These are phyloP conservation scores for Clathrospora elynae DNA, from an alignment of 2,329 filamentous ascomycete species.

Conservation along the genomic window DNA sequence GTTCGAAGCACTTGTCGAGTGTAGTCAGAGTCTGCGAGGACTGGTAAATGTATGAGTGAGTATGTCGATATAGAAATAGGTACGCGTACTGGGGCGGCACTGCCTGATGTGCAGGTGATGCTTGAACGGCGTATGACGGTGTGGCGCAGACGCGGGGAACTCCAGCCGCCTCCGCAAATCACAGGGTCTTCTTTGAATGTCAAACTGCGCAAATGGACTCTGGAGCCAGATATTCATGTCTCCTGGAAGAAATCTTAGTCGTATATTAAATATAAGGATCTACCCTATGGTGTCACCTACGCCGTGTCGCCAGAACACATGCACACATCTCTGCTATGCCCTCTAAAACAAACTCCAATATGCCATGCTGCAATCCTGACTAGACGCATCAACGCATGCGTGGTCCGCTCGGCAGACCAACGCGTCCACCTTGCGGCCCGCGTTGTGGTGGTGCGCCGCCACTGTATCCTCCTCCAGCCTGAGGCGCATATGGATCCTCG, in stretches of 20 bases:
- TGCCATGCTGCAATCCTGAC: conserved; percentile 23
- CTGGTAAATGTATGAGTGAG: background rate
- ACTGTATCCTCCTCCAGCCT: conserved; percentile 27
- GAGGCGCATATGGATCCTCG: conserved; percentile 41
- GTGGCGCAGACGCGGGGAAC: conserved; percentile 15
- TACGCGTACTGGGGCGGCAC: conserved; percentile 13
- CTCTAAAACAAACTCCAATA: conserved; percentile 26
- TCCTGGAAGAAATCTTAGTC: too few relatives aligned
- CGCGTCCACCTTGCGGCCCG: conserved; percentile 36
- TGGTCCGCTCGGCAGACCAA: conserved; percentile 48
- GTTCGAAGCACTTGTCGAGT: too few relatives aligned
- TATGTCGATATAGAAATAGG: background rate
- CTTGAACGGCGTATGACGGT: conserved; percentile 12
- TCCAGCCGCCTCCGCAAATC: conserved; percentile 8
- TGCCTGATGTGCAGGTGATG: conserved; percentile 23
- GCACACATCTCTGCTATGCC: too few relatives aligned
- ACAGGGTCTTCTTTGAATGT: background rate
- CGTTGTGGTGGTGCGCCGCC: conserved; percentile 33
- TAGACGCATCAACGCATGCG: conserved; percentile 39
- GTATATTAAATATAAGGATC: too few relatives aligned
- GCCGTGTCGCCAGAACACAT: too few relatives aligned
- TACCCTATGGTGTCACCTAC: too few relatives aligned
- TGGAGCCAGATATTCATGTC: too few relatives aligned
- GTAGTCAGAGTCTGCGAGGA: conserved; percentile 2
- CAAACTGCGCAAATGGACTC: too few relatives aligned